Evolutionary conservation across 768 basidiomycete genomes (phyloP).

Genomic region (Termitomyces sp.): DNA sequence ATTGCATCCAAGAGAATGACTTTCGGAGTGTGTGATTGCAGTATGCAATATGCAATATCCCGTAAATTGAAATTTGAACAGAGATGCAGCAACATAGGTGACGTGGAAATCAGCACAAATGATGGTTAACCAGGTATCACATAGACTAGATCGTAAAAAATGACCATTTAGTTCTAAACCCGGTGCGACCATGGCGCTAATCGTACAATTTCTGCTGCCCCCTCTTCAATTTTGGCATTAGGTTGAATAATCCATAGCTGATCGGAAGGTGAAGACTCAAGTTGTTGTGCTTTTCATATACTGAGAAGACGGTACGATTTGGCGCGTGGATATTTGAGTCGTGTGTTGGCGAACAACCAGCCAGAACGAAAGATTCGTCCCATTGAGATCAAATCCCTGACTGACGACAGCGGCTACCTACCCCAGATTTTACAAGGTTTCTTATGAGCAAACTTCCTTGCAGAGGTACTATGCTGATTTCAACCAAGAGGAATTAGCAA

Average conservation of each 20-base stretch:
- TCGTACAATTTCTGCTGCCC: too few relatives aligned
- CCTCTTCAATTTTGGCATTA: background rate
- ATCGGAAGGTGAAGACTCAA: background rate
- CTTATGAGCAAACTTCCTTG: background rate
- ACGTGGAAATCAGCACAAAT: too few relatives aligned
- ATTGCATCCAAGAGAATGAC: background rate
- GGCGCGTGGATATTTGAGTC: background rate
- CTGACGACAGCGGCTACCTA: background rate
- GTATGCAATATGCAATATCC: background rate
- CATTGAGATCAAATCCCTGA: background rate
- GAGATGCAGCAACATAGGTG: too few relatives aligned
- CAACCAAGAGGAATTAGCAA: background rate
- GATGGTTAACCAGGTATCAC: background rate
- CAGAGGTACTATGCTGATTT: background rate
- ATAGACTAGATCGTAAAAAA: background rate
- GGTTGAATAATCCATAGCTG: background rate
- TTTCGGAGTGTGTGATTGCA: background rate
- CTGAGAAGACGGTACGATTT: background rate
- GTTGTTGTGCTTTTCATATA: background rate
- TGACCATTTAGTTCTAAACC: background rate
- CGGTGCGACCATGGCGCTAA: background rate
- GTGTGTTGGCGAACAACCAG: background rate
- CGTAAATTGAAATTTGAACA: too few relatives aligned
- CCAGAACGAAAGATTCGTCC: background rate
- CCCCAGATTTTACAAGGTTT: too few relatives aligned